Conservation (phyloP, 768 basidiomycete genomes). For the Boletus coccyginus region DNA sequence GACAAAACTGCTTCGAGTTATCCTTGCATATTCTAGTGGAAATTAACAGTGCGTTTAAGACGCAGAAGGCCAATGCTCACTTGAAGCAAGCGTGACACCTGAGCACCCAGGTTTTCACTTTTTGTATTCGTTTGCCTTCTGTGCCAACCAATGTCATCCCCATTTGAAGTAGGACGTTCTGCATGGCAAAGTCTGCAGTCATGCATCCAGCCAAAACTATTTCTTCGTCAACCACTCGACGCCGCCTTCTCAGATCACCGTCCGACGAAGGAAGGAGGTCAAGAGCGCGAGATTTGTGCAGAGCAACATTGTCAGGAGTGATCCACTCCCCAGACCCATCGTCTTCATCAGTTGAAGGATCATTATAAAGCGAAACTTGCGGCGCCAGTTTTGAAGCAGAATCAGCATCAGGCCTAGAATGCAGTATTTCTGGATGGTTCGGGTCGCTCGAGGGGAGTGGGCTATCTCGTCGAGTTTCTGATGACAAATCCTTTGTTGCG, state of each 20-base stretch:
- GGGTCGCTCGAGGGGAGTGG: slow-evolving; percentile 27
- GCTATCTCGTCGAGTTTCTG: slow-evolving; percentile 11
- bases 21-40: slow-evolving; percentile 87
- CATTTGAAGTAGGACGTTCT: slow-evolving; percentile 96
- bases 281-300: slow-evolving; percentile 86
- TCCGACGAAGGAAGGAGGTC: slow-evolving; percentile 69
- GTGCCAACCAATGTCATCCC: slow-evolving; percentile 84
- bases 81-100: slow-evolving; percentile 99
- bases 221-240: slow-evolving; percentile 38
- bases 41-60: not conserved
- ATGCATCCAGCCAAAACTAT: slow-evolving; percentile 78
- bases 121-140: slow-evolving; percentile 87
- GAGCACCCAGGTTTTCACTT: slow-evolving; percentile 93
- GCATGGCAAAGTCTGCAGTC: slow-evolving; percentile 99
- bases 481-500: slow-evolving; percentile 7
- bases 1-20: slow-evolving; percentile 92
- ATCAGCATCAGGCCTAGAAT: slow-evolving; percentile 1
- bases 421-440: slow-evolving; percentile 32
- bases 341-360: slow-evolving; percentile 71
- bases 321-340: slow-evolving; percentile 97
- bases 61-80: slow-evolving; percentile 48
- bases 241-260: slow-evolving; percentile 27
- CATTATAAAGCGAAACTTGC: slow-evolving; percentile 55
- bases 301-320: slow-evolving; percentile 79
- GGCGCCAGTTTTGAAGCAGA: slow-evolving; percentile 8